phyloP scores from a whole-genome alignment of 2,329 filamentous ascomycete genomes.

The Juglanconis juglandina region DNA sequence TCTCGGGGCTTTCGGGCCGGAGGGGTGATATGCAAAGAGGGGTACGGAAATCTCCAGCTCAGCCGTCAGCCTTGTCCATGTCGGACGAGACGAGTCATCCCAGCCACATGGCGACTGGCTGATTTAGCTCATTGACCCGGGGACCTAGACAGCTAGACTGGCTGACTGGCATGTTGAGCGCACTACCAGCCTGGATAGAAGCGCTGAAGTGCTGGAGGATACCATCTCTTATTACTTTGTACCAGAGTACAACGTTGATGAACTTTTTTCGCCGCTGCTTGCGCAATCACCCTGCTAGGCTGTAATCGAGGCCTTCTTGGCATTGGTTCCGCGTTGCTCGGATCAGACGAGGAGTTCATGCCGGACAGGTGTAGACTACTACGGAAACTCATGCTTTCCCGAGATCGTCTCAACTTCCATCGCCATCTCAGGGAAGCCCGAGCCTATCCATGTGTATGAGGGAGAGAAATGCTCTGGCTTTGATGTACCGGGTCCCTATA shows the following conservation, averaged over 20 bases:
- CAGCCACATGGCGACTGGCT: not conserved
- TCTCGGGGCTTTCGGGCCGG: not conserved
- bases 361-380: not conserved
- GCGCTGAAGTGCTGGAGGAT: not conserved
- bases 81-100: not conserved
- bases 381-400: not conserved
- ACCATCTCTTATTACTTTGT: no score
- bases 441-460: not conserved
- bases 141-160: not conserved
- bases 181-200: not conserved
- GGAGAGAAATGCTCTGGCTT: not conserved
- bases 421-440: not conserved
- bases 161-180: not conserved
- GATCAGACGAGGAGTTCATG: slow-evolving; percentile 4
- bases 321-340: not conserved
- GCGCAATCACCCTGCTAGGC: slow-evolving; percentile 12
- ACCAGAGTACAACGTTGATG: not conserved
- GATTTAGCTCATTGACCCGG: not conserved
- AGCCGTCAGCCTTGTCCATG: slow-evolving; percentile 11
- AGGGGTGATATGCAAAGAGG: not conserved
- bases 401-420: not conserved
- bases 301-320: slow-evolving; percentile 11
- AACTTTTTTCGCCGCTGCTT: slow-evolving; percentile 15
- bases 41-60: not conserved
- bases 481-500: not conserved